Conservation (phyloP, 2,329 filamentous ascomycete species). For the Venturia effusa region DNA sequence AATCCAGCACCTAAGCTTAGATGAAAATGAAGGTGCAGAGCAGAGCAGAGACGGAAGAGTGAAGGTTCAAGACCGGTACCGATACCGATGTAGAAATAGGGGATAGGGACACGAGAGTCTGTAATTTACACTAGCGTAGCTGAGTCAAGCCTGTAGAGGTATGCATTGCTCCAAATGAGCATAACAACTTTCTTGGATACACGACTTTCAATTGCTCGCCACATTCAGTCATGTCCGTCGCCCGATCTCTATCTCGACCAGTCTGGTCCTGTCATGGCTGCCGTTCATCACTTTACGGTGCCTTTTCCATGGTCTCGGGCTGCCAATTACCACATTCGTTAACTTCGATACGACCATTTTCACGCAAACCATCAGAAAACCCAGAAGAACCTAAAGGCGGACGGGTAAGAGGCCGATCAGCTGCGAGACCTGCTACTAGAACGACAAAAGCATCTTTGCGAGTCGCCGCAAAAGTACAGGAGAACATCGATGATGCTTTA, state of each 20-base stretch:
- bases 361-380: not conserved
- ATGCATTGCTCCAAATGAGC: not conserved
- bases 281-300: not conserved
- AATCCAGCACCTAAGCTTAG: too few species aligned
- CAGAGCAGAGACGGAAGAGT: not conserved
- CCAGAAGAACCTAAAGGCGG: not conserved
- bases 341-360: not conserved
- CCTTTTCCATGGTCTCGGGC: not conserved
- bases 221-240: not conserved
- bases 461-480: not conserved
- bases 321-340: not conserved
- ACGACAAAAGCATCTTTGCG: not conserved
- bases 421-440: not conserved
- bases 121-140: not conserved
- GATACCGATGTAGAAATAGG: too few species aligned
- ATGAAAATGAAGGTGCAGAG: too few species aligned
- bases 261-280: not conserved
- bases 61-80: not conserved
- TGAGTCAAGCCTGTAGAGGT: not conserved
- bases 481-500: constrained; percentile 1
- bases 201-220: not conserved
- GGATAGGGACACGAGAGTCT: too few species aligned
- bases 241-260: not conserved
- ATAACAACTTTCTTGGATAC: not conserved
- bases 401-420: not conserved